These are phyloP conservation scores for Kwoniella botswanensis DNA, from an alignment of 768 basidiomycete genomes.

Conservation along the genomic window DNA sequence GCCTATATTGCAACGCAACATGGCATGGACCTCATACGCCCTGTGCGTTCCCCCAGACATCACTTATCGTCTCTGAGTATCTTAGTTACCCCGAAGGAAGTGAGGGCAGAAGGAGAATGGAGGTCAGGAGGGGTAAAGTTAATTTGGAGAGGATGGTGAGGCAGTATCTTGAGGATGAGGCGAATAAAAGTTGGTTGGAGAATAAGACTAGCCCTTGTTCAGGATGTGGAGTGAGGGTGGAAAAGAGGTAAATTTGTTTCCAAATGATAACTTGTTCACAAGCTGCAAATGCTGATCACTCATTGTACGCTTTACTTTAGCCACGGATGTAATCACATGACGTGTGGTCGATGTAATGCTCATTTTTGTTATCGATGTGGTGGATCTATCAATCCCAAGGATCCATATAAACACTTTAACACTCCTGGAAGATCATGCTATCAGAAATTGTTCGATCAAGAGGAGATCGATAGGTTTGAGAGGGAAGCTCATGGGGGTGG, in stretches of 20 bases:
- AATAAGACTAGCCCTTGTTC: conserved; percentile 70
- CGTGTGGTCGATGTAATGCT: conserved; percentile 55
- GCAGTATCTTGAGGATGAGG: conserved; percentile 73
- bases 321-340: conserved; percentile 83
- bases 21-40: conserved; percentile 84
- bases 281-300: neutral
- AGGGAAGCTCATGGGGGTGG: conserved; percentile 40
- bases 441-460: conserved; percentile 55
- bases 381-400: conserved; percentile 37
- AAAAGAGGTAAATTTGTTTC: conserved; percentile 60
- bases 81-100: conserved; percentile 66
- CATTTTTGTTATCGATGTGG: conserved; percentile 51
- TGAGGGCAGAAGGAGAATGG: conserved; percentile 63
- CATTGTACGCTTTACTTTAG: conserved; percentile 4
- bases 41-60: conserved; percentile 73
- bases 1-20: conserved; percentile 77
- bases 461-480: conserved; percentile 53
- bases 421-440: conserved; percentile 47
- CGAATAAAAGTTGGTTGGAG: conserved; percentile 75
- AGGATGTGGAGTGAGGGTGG: conserved; percentile 72
- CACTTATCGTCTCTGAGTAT: conserved; percentile 71
- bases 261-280: neutral
- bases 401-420: conserved; percentile 55
- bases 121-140: conserved; percentile 68
- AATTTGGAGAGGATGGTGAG: conserved; percentile 69